These are phyloP conservation scores for Scleromitrula shiraiana DNA, from an alignment of 2,329 filamentous ascomycete genomes.

Conservation along the genomic window DNA sequence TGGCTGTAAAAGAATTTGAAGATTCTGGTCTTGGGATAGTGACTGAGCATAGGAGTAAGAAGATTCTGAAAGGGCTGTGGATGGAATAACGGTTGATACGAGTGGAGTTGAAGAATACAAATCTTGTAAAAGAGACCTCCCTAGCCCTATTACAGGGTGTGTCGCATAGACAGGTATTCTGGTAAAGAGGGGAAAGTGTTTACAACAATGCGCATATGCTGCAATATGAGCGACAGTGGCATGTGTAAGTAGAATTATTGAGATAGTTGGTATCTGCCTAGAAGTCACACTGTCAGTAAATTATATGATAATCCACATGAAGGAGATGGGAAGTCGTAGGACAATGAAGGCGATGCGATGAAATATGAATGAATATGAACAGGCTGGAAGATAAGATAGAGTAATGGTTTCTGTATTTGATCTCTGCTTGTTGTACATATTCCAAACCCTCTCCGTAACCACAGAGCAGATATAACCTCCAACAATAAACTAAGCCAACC, in stretches of 20 bases:
- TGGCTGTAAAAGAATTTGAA: constrained; percentile 49
- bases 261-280: constrained; percentile 85
- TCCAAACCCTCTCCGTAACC: constrained; percentile 4
- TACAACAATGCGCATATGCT: constrained; percentile 94
- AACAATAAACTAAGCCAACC: constrained; percentile 24
- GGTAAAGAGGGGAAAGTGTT: constrained; percentile 85
- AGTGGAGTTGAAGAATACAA: constrained; percentile 83
- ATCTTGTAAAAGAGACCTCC: constrained; percentile 83
- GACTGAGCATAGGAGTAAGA: constrained; percentile 47
- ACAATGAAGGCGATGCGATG: too few relatives aligned
- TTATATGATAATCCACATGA: background rate
- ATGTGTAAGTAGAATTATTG: constrained; percentile 89
- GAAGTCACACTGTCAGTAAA: constrained; percentile 23
- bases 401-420: constrained; percentile 21
- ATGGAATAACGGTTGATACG: constrained; percentile 76
- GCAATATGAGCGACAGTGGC: constrained; percentile 86
- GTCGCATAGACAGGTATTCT: constrained; percentile 94
- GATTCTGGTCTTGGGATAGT: constrained; percentile 42
- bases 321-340: too few relatives aligned
- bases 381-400: constrained; percentile 12
- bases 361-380: constrained; percentile 12
- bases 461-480: background rate
- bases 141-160: constrained; percentile 84
- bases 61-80: constrained; percentile 60
- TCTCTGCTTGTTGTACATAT: constrained; percentile 20